Conservation (phyloP, 331 rosid genomes). For the Rhamnella rubrinervis region DNA sequence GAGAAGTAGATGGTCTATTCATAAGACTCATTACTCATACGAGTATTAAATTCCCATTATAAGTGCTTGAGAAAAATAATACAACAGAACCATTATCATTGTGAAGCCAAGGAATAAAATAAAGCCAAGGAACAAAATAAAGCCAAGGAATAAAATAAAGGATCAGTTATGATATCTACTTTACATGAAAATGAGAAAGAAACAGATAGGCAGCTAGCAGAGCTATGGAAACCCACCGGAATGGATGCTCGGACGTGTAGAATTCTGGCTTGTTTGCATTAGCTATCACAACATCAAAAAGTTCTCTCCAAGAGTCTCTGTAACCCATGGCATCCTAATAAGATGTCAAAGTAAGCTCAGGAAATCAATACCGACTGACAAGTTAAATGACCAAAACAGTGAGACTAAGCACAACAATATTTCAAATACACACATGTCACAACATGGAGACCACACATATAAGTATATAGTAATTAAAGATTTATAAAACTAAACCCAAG, state of each 20-base stretch:
- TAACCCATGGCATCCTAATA: constrained; percentile 68
- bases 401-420: not conserved
- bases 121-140: no score
- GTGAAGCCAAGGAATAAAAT: not conserved
- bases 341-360: constrained; percentile 4
- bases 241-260: constrained; percentile 93
- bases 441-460: not conserved
- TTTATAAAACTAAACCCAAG: not conserved
- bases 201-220: constrained; percentile 12
- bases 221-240: constrained; percentile 64
- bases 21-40: constrained; percentile 16
- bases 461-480: no score
- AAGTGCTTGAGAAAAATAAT: not conserved
- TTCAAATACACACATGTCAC: not conserved
- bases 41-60: not conserved
- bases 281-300: constrained; percentile 95
- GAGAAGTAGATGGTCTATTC: not conserved
- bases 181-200: not conserved
- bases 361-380: constrained; percentile 2
- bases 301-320: constrained; percentile 79
- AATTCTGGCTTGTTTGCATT: constrained; percentile 89
- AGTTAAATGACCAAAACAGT: not conserved
- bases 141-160: not conserved
- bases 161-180: constrained; percentile 1
- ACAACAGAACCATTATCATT: not conserved